Evolutionary conservation across 73 alveolate species (phyloP).

Genomic region (Urostyla sp.): DNA sequence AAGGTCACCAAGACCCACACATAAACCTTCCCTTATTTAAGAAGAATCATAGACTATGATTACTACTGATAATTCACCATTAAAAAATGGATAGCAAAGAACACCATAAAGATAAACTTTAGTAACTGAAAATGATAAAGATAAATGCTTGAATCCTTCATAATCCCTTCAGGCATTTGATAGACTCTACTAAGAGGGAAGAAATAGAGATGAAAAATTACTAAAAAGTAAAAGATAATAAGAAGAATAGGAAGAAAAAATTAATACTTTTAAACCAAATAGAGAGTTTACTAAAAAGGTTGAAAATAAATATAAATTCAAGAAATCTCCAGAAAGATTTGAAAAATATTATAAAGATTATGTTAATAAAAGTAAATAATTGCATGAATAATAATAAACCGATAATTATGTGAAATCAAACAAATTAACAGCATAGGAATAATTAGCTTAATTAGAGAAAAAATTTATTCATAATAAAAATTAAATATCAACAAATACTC

Average conservation of each 20-base stretch:
- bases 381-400: neutral
- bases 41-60: neutral
- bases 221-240: neutral
- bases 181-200: constrained; percentile 8
- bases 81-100: too few relatives aligned
- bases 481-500: too few relatives aligned
- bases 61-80: neutral
- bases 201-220: neutral
- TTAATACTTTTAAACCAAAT: constrained; percentile 22
- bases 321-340: constrained; percentile 6
- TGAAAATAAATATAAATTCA: neutral
- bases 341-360: neutral
- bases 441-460: too few relatives aligned
- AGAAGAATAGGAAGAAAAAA: neutral
- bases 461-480: too few relatives aligned
- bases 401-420: too few relatives aligned
- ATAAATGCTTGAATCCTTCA: too few relatives aligned
- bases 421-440: too few relatives aligned
- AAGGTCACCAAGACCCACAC: constrained; percentile 34
- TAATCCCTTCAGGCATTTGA: constrained; percentile 14
- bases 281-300: constrained; percentile 23
- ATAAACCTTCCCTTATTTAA: neutral
- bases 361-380: neutral
- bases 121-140: too few relatives aligned
- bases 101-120: too few relatives aligned